Base-by-base conservation (phyloP, 345 rosid genomes). In the Rhodomyrtus tomentosa region DNA sequence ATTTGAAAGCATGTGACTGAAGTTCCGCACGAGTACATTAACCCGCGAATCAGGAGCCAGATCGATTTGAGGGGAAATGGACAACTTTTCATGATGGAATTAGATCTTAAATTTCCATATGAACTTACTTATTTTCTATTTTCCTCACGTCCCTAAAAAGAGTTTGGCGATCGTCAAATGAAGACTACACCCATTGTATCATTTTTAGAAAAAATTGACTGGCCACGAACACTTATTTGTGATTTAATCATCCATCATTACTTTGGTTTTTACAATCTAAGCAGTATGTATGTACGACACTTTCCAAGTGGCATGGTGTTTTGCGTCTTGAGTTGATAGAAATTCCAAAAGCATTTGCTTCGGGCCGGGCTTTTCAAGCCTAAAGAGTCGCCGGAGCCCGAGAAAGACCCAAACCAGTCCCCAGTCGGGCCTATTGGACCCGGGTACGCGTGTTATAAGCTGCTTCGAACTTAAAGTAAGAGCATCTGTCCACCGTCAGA, bases 101-200 rank as follows among this genome's bases (percentile, higher is more conserved):
- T 6, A 7, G 10, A 52, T 18, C 12, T 8, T 1, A 9, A 68
- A 36, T 32, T 36, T 32, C 4, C 0, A 0, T 32, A 18, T 0
- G 45, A 36, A 68, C 18, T 18, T 8, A 68, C 25, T 18, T 21
- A 0, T 1, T 24, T 8, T 68, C 1, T 68, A 2, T 18, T 3
- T 68, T 68, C 6, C 10, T 68, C 4, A 18, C 22, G 7, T 62
- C 74, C 1, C 36, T 9, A 0, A 18, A 36, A 0, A 9, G 1
- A 36, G 24, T 18, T 29, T 4, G 13, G 1, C 42, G 10, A 68
- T 32, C 6, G 6, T 68, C 40, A 18, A 18, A 68, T 8, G 76
- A 68, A 32, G 24, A 12, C 3, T 9, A 32, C 24, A 18, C 1
- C 0, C 10, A 36, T 2, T 1, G 5, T 20, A 36, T 18, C 45